These are phyloP conservation scores for Macrolepiota fuliginosa DNA, from an alignment of 768 basidiomycete genomes.

Conservation along the genomic window DNA sequence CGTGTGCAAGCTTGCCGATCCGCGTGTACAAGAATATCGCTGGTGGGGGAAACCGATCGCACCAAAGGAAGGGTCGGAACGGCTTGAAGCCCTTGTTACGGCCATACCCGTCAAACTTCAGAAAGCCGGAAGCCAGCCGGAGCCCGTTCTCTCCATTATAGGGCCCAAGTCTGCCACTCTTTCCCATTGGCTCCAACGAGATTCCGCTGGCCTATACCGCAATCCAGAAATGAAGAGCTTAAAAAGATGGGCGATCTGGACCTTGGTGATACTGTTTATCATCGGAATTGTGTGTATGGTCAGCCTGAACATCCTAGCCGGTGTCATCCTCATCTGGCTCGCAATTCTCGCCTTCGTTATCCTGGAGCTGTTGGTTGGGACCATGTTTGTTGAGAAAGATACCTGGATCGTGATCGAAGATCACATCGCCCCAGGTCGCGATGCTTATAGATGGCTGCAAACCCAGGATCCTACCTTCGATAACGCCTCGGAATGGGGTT, in stretches of 20 bases:
- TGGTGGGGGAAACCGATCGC: conserved; percentile 14
- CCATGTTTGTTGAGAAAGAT: conserved; percentile 12
- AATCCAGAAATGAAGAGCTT: background rate
- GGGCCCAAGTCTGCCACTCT: conserved; percentile 11
- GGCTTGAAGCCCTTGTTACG: conserved; percentile 9
- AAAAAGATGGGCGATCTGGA: background rate
- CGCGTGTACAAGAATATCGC: conserved; percentile 1
- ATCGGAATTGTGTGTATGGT: background rate
- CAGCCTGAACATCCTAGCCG: background rate
- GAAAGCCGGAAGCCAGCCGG: background rate
- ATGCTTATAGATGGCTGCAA: conserved; percentile 2
- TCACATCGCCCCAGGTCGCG: background rate
- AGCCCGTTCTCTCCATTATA: conserved; percentile 14
- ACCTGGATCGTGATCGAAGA: conserved; percentile 15
- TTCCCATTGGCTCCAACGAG: conserved; percentile 10
- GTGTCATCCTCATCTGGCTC: background rate
- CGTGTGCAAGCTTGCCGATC: conserved; percentile 17
- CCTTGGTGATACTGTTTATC: background rate
- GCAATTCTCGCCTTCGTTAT: background rate
- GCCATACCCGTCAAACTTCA: conserved; percentile 8
- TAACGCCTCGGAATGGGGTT: conserved; percentile 12
- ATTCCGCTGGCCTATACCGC: background rate
- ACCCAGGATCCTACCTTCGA: conserved; percentile 13
- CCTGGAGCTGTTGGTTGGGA: conserved; percentile 5
- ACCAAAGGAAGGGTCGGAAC: conserved; percentile 9